Conservation (phyloP, 2,329 filamentous ascomycete species). For the Hysterium pulicare region DNA sequence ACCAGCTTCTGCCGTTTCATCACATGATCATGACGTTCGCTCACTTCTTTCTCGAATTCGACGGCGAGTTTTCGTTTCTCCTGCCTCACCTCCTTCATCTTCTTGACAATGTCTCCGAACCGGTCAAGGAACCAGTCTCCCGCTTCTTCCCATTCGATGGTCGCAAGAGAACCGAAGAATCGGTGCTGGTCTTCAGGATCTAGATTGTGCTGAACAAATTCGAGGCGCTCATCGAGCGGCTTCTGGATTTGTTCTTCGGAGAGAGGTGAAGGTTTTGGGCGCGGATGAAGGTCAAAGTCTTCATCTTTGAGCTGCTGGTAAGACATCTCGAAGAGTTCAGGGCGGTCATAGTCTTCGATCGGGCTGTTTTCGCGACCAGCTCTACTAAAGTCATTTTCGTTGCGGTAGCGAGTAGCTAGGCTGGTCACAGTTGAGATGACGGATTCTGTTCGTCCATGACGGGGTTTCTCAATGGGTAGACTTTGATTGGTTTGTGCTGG, state of each 20-base stretch:
- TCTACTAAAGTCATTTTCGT: constrained; percentile 9
- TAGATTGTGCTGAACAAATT: constrained; percentile 22
- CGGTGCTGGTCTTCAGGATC: constrained; percentile 38
- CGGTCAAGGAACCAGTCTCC: constrained; percentile 59
- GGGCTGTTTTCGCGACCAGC: constrained; percentile 8
- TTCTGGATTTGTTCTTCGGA: constrained; percentile 23
- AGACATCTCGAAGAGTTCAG: constrained; percentile 44
- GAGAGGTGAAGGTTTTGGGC: constrained; percentile 11
- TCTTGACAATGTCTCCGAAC: constrained; percentile 50
- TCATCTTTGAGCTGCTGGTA: constrained; percentile 50
- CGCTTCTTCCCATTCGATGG: constrained; percentile 59
- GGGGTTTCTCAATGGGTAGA: not conserved
- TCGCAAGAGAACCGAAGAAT: constrained; percentile 52
- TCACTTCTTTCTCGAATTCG: constrained; percentile 55
- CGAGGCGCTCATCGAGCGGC: constrained; percentile 27
- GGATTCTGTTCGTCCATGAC: not conserved
- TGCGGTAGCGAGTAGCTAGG: constrained; percentile 3
- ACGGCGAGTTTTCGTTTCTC: constrained; percentile 53
- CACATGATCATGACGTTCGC: constrained; percentile 51
- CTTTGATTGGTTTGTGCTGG: not conserved
- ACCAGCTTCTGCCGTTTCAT: constrained; percentile 49
- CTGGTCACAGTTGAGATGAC: not conserved
- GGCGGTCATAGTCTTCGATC: constrained; percentile 46
- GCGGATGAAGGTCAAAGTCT: constrained; percentile 44
- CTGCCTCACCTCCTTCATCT: constrained; percentile 52